Evolutionary conservation across 1,284 basidiomycete species (phyloP).

Genomic region (Trichosporon ovoides): DNA sequence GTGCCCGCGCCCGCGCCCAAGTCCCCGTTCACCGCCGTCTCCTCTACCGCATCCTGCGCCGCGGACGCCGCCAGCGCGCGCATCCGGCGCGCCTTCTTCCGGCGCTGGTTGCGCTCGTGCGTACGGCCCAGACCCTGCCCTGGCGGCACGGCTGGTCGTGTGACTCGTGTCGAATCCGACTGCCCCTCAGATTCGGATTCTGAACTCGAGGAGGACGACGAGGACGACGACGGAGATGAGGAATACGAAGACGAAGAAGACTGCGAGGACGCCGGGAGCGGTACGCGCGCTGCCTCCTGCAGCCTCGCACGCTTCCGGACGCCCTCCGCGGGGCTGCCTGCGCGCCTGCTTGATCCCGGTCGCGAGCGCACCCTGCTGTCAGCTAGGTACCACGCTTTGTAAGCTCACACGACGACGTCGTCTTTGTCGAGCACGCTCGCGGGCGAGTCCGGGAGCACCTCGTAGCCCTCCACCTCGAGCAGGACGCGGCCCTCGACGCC

Average conservation of each 20-base stretch:
- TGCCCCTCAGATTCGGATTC: slow-evolving; percentile 4
- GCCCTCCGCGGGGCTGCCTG: background rate
- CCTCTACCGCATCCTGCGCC: slow-evolving; percentile 26
- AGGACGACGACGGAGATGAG: background rate
- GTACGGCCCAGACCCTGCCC: slow-evolving; percentile 41
- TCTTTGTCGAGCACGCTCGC: slow-evolving; percentile 31
- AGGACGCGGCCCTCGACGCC: slow-evolving; percentile 13
- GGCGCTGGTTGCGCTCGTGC: slow-evolving; percentile 33
- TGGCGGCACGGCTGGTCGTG: slow-evolving; percentile 27
- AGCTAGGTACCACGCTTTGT: background rate
- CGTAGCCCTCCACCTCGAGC: slow-evolving; percentile 48
- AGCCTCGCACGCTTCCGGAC: background rate
- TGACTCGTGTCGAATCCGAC: slow-evolving; percentile 13
- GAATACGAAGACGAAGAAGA: background rate
- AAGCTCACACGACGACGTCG: slow-evolving; percentile 45
- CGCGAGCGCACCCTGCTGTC: slow-evolving; percentile 23
- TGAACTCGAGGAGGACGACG: slow-evolving; percentile 8
- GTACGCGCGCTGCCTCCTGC: background rate
- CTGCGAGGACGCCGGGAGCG: background rate
- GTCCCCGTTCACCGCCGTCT: slow-evolving; percentile 2
- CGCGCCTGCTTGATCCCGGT: slow-evolving; percentile 20
- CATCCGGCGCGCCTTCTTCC: background rate
- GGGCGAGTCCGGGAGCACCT: slow-evolving; percentile 37
- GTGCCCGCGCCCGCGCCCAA: background rate
- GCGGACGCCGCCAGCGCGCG: slow-evolving; percentile 27